Evolutionary conservation across 2,329 filamentous ascomycete genomes (phyloP).

Genomic region (Trichoderma sp.): DNA sequence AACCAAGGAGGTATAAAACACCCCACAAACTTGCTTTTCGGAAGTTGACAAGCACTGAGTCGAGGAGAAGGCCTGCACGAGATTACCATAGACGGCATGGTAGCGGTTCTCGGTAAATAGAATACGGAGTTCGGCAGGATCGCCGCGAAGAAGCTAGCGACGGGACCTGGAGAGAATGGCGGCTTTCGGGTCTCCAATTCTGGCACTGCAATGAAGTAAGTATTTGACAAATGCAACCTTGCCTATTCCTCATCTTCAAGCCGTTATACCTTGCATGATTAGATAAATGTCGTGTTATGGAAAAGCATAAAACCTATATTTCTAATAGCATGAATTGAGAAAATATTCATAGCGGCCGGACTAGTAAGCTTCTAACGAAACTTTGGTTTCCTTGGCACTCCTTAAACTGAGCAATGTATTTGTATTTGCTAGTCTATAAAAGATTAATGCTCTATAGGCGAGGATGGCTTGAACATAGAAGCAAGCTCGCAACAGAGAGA

Average conservation of each 20-base stretch:
- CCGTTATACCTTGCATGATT: not conserved
- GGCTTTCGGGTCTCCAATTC: not conserved
- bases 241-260: not conserved
- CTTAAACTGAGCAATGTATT: too few species aligned
- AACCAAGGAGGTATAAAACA: not conserved
- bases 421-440: too few species aligned
- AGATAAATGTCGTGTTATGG: not conserved
- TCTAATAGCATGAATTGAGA: not conserved
- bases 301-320: not conserved
- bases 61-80: not conserved
- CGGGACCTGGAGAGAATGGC: not conserved
- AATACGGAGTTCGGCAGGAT: slow-evolving; percentile 1
- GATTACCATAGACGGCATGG: not conserved
- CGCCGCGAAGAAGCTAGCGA: not conserved
- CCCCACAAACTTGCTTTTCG: not conserved
- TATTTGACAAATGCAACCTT: not conserved
- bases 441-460: too few species aligned
- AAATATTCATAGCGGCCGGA: not conserved
- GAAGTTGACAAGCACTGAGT: not conserved
- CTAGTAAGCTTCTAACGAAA: too few species aligned
- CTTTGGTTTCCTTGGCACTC: slow-evolving; percentile 41
- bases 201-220: not conserved
- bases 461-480: not conserved
- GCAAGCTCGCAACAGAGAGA: not conserved
- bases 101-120: not conserved